Evolutionary conservation across 768 basidiomycete genomes (phyloP), one percentile per base, ranked within the genome.

Genomic region (Pleurotus salmoneostramineus): DNA sequence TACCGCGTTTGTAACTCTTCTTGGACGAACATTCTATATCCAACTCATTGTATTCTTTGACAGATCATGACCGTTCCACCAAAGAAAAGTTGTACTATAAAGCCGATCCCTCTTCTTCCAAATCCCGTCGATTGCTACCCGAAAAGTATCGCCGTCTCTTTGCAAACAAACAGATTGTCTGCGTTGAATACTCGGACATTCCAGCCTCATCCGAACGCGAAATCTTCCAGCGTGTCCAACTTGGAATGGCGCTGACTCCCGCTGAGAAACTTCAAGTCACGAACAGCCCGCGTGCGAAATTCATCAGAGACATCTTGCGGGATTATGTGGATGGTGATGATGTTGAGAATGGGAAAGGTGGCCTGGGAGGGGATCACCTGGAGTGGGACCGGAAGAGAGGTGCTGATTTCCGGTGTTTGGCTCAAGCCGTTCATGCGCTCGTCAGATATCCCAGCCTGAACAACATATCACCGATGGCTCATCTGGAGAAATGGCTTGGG

Each of bases 221-320:
- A 63, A 83, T 88, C 27, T 91, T 88, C 61, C 77, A 82, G 72
- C 75, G 81, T 45, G 81, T 83, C 35, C 81, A 83, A 63, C 61
- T 80, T 15, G 81, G 82, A 5, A 75, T 83, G 36, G 71, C 80
- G 3, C 74, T 83, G 48, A 71, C 77, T 14, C 77, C 80, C 3
- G 76, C 77, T 62, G 81, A 79, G 81, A 11, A 15, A 73, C 52
- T 92, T 8, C 85, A 88, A 65, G 89, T 88, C 0, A 73, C 83
- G 58, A 80, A 74, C 55, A 81, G 83, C 0, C 77, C 82, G 0
- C 81, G 84, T 59, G 75, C 85, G 1, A 59, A 66, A 0, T 84
- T 91, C 64, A 75, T 89, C 52, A n/a, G 52, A 27, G 36, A 55
- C 11, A 8, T 55, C 8, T 31, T 42, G 52, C 40, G 37, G 40